Evolutionary conservation across 306 rosid genomes (phyloP), one percentile per base, ranked within the genome.

Genomic region (Trichosanthes cucumerina): DNA sequence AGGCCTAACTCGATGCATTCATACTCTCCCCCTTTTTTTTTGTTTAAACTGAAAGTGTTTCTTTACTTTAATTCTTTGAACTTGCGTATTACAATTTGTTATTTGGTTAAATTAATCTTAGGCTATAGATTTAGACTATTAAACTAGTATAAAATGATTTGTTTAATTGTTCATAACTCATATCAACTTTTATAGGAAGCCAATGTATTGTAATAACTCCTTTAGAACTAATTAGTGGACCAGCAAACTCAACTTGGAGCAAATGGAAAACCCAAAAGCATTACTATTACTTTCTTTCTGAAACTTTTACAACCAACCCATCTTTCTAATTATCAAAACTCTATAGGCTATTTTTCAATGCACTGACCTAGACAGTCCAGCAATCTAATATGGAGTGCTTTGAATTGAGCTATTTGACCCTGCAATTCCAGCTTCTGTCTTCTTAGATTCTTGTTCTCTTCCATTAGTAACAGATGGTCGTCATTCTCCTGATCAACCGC

Each of bases 371-470:
- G 81, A 74, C 83, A 91, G 26, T 88, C 91, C 73, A 87, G 80
- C 78, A 93, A 77, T 84, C 87, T 91, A 49, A 71, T 68, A 80
- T 91, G 93, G 14, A 93, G 81, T 76, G 83, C 78, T 79, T 90
- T 91, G 85, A 90, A 91, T 53, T 91, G 92, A 0, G 90, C 88
- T 56, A 93, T 81, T 84, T 91, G 91, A 81, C 83, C 81, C 83
- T 91, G 84, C 21, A 93, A 82, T 56, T 93, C 90, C 80, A 78
- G 18, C 75, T 77, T 88, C 89, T 91, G 91, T 72, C 85, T 85
- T 83, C 91, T 88, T 10, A 93, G 84, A 74, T 78, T 88, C 85
- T 82, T 82, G 80, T 93, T 93, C 91, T 91, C 97, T 54, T 90
- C 91, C 82, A 87, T 68, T 19, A 93, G 85, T 6, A 59, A 60